Conservation (phyloP, 257 asterid genomes). For the Capsicum pubescens region DNA sequence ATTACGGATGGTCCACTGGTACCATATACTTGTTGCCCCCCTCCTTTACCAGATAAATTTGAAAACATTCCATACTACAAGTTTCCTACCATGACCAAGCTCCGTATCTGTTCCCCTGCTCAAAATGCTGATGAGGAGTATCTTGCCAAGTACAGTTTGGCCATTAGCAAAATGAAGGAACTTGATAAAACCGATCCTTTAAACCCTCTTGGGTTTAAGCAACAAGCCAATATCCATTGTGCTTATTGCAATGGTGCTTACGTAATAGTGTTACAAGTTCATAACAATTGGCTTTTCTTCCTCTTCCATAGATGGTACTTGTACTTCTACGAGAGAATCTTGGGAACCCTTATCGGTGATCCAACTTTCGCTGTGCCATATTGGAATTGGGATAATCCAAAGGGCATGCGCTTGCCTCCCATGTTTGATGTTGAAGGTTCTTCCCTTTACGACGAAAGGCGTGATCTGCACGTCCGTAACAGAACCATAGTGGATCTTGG, state of each 20-base stretch:
- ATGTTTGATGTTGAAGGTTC: background rate
- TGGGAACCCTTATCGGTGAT: constrained; percentile 21
- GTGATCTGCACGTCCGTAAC: constrained; percentile 20
- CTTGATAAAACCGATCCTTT: background rate
- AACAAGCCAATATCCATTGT: constrained; percentile 15
- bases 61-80: background rate
- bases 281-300: background rate
- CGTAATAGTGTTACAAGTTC: background rate
- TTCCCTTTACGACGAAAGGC: constrained; percentile 29
- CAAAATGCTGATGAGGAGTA: background rate
- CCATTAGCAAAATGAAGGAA: constrained; percentile 27
- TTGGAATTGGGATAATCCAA: background rate
- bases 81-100: background rate
- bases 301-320: constrained; percentile 40
- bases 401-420: constrained; percentile 32
- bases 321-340: constrained; percentile 34
- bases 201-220: constrained; percentile 31
- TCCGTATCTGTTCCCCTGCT: constrained; percentile 25
- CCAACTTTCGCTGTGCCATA: constrained; percentile 29
- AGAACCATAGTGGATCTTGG: constrained; percentile 25
- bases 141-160: constrained; percentile 16
- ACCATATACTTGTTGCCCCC: background rate
- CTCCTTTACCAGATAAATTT: background rate
- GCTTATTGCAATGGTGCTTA: constrained; percentile 39
- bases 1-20: no score